Evolutionary conservation across 345 rosid genomes (phyloP), one percentile per base, ranked within the genome.

Genomic region (Arabis hirsuta): DNA sequence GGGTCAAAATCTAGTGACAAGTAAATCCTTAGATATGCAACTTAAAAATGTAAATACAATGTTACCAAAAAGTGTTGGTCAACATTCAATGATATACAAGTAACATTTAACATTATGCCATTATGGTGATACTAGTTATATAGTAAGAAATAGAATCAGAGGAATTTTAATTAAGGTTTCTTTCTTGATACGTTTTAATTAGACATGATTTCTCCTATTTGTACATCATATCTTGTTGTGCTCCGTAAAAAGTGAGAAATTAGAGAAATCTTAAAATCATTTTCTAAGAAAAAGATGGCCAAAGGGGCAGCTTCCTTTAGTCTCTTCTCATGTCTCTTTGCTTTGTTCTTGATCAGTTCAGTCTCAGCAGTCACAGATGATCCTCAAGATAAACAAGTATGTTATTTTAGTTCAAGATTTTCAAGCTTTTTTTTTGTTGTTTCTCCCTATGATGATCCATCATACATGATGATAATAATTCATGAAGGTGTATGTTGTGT

Each of bases 401-500:
- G 11, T 51, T 12, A 4, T 31, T 31, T 4, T 31, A 31, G 9
- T 3, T 12, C 4, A 36, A 2, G 2, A 27, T 12, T 26, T 14
- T 32, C 3, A 4, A 61, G 11, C 44, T 2, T 11, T 54, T 45
- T n/a, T 54, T 63, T 16, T 16, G 16, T 16, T 34, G 26, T 20
- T 56, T 19, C n/a, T 34, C 32, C 13, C 3, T 14, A 71, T 52
- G 53, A 14, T 59, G 58, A 69, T n/a, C 7, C 22, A 41, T 24
- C 24, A 22, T 22, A 22, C 9, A 38, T 11, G 9, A 45, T 67
- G 26, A 31, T 22, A 3, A 22, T 62, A 43, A 43, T 76, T 43
- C 4, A 27, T 52, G 58, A 69, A 82, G 85, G 78, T 66, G 4
- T 77, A 77, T 16, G 38, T 80, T 27, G 78, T 78, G 26, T 82